Conservation (phyloP, 768 basidiomycete genomes). For the Jaapia argillacea region DNA sequence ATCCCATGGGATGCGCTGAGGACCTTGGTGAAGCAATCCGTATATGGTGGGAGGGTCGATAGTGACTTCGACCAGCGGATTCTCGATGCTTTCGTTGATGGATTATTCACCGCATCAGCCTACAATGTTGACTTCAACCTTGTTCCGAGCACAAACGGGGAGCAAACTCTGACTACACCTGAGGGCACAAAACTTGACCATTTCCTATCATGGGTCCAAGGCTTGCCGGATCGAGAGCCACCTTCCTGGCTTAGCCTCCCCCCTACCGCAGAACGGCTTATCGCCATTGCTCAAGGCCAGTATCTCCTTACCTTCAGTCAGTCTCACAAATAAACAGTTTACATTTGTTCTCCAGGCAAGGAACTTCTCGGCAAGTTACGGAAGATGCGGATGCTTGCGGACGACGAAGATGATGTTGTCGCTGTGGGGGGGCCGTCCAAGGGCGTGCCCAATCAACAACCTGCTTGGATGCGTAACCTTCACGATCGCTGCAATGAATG, state of each 20-base stretch:
- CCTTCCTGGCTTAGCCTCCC: conserved; percentile 93
- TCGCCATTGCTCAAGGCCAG: conserved; percentile 84
- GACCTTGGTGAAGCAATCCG: conserved; percentile 88
- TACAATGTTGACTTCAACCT: conserved; percentile 93
- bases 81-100: conserved; percentile 88
- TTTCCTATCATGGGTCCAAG: conserved; percentile 85
- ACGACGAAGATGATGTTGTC: conserved; percentile 68
- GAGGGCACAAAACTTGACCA: conserved; percentile 91
- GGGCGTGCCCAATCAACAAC: conserved; percentile 62
- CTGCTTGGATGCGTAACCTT: conserved; percentile 90
- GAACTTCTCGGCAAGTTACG: conserved; percentile 78
- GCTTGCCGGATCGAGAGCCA: conserved; percentile 86
- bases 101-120: conserved; percentile 75
- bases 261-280: conserved; percentile 84
- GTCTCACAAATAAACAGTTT: background rate
- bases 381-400: conserved; percentile 84
- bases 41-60: conserved; percentile 91
- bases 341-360: conserved; percentile 41
- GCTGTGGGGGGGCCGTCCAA: conserved; percentile 46
- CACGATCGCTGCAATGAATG: conserved; percentile 79
- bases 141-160: conserved; percentile 53
- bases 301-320: background rate
- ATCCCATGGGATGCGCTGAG: conserved; percentile 97
- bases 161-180: conserved; percentile 56
- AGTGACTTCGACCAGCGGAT: conserved; percentile 93